Evolutionary conservation across 139 green algal species (phyloP), one percentile per base, ranked within the genome.

Genomic region (Trebouxia sp.): DNA sequence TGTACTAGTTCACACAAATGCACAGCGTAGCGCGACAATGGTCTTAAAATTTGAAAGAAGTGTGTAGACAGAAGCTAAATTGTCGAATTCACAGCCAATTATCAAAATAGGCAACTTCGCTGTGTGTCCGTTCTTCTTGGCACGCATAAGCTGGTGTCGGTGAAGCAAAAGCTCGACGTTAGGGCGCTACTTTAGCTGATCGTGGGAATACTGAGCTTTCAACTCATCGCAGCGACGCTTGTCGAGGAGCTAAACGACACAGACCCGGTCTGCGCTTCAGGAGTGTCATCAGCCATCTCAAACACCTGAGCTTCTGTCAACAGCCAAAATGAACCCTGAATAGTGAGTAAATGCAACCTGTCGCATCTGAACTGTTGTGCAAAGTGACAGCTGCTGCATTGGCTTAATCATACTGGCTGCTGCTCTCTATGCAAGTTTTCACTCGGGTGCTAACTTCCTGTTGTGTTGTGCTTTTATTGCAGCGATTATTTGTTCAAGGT

Each of bases 401-500:
- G n/a, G n/a, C n/a, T n/a, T n/a, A n/a, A n/a, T n/a, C n/a, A n/a
- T n/a, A n/a, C n/a, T n/a, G n/a, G n/a, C n/a, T n/a, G n/a, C n/a
- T n/a, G n/a, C n/a, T n/a, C n/a, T n/a, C n/a, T n/a, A n/a, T n/a
- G n/a, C n/a, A n/a, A n/a, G n/a, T n/a, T n/a, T n/a, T n/a, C n/a
- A n/a, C n/a, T n/a, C 77, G 15, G 32, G 41, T n/a, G n/a, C 69
- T 83, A 51, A 76, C 35, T 38, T 39, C 35, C 45, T 37, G 75
- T 14, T 75, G 37, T 79, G 75, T 35, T 72, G 62, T 78, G 45
- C 55, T 22, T 8, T 38, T 43, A 50, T 22, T 78, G 47, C 37
- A 82, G 76, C 42, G 94, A 98, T 79, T 98, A 97, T 88, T 89
- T 98, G 35, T 98, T 98, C 86, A 98, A 98, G 93, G 91, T 95